Evolutionary conservation across 2,329 filamentous ascomycete species (phyloP), one percentile per base, ranked within the genome.

Genomic region (Helotiales sp.): DNA sequence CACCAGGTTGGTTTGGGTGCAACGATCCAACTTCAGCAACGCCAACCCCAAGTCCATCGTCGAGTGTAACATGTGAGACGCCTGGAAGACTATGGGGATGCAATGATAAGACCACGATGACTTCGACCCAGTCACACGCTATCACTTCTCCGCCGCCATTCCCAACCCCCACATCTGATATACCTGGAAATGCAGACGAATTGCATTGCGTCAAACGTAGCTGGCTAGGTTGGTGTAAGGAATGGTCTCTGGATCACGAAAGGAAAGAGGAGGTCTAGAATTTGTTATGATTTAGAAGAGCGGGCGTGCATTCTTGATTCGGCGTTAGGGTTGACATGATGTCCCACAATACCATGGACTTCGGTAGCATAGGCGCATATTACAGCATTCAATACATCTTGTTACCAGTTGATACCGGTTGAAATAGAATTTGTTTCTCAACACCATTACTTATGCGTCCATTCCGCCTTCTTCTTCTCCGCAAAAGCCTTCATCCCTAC

Each of bases 401-500:
- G 47, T 42, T 30, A 53, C 38, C 40, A 40, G n/a, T n/a, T 51
- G 15, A 56, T 56, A 44, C 46, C 27, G 34, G 19, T 51, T 44
- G 31, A 42, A 24, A 53, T 30, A n/a, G n/a, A n/a, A n/a, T n/a
- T n/a, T n/a, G n/a, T n/a, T n/a, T 58, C 30, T 42, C 19, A 34
- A n/a, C 3, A 24, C 13, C 8, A n/a, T 48, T 61, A 96, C 72
- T 91, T 85, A 73, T 97, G 81, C 61, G 82, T 86, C 93, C 95
- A 99, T 73, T 95, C 86, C 0, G 95, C 78, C 82, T 96, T 96
- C 78, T 90, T 85, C 86, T 98, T 98, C 76, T 93, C 90, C 1
- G 90, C 89, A 81, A 99, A 99, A 12, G 95, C 95, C 73, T 87
- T 87, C 95, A 98, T 86, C 74, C 91, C 93, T 73, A 97, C 90